Evolutionary conservation across 306 rosid genomes (phyloP), one percentile per base, ranked within the genome.

Genomic region (Cicer chorassanicum): DNA sequence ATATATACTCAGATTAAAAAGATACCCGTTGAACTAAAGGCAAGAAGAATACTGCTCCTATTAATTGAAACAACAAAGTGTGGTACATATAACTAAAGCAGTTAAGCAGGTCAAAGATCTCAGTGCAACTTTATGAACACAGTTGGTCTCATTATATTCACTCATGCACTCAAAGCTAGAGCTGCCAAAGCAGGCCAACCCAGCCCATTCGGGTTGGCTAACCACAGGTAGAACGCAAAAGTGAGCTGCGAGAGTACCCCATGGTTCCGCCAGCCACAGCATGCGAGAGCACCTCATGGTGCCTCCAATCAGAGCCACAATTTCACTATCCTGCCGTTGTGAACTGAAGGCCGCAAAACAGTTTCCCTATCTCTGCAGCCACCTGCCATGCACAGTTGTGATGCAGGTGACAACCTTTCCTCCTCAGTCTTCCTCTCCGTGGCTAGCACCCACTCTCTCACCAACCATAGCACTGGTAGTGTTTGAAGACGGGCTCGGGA

Each of bases 31-130:
- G 51, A 78, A 60, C 24, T 15, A 5, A 51, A 70, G 11, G 10
- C 57, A 21, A 63, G 65, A 68, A 57, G 44, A 40, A 38, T 18
- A 55, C 24, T 12, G 41, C n/a, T 29, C 50, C 4, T 19, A 53
- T 21, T 49, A 44, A 66, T 46, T 29, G 21, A 74, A 66, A 70
- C 24, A 18, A 11, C 11, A 76, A 38, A 54, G 56, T 18, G 56
- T 43, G 11, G 42, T 5, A 70, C 36, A 53, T 14, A 39, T 18
- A 69, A 46, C 54, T 50, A 60, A 61, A 12, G 45, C 8, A 44
- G 18, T 29, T 29, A 29, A 3, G 5, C 36, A 29, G 36, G 36
- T 57, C 13, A 70, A 38, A 15, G 34, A 39, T 48, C 60, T 9
- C 42, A 68, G 29, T 46, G 56, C 50, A 51, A 44, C 60, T 15